Base-by-base conservation (phyloP, 306 rosid genomes). In the Aeschynomene evenia region DNA sequence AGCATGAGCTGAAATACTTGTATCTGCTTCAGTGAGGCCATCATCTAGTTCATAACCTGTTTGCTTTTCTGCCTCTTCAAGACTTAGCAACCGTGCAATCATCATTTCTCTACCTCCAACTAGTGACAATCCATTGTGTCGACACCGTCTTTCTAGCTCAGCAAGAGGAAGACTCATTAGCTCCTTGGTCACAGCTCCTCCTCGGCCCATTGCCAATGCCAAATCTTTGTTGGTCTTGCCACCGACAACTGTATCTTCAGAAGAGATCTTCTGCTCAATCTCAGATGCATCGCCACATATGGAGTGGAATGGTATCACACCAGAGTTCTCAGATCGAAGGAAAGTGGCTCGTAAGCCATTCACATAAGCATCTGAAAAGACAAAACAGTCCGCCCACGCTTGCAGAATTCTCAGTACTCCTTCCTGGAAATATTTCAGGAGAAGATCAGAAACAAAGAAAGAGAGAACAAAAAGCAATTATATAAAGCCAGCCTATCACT, bases 381-480 rank as follows among this genome's bases (percentile, higher is more conserved):
- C 91, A 87, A 95, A 95, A 97, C 99, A 95, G 73, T 95, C 96
- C 5, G 99, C 84, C 99, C 99, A 95, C 43, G 91, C 99, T 87
- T 91, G 99, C 83, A 95, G 80, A 61, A 95, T 92, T 85, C 91
- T 95, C 64, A 91, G 69, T 33, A 95, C 99, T 68, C 99, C 84
- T 79, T 95, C 99, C 99, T 95, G 82, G 64, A 83, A 61, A 57
- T 69, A 68, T 62, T 67, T 75, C 51, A 80, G 65, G 42, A 16
- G 68, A 69, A 65, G 20, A 50, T 78, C 63, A 73, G 21, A 29
- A 58, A 48, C 34, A 63, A 49, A 28, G 36, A 29, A 63, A 50
- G 23, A 66, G 42, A 68, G 36, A 53, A 53, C 29, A 46, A 18
- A 19, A 60, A 43, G n/a, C 43, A 72, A 77, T 33, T 66, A 57